These are phyloP conservation scores for Colletotrichum noveboracense DNA, from an alignment of 2,329 filamentous ascomycete species.

Conservation along the genomic window DNA sequence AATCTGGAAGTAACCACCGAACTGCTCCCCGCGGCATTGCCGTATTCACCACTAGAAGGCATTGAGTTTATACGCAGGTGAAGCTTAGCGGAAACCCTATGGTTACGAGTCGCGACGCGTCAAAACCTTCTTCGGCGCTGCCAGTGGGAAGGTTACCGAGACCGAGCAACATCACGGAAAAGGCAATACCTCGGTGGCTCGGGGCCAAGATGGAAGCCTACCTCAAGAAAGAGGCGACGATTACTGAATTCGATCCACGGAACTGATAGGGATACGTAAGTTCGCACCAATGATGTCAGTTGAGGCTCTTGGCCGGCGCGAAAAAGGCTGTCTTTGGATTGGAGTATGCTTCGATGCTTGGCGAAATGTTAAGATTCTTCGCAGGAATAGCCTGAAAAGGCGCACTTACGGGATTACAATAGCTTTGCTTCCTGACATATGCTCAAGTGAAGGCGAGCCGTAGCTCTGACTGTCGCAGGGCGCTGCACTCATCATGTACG, in stretches of 20 bases:
- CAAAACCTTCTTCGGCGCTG: background rate
- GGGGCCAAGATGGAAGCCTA: background rate
- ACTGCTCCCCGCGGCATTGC: background rate
- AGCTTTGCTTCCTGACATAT: too few species aligned
- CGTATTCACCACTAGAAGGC: background rate
- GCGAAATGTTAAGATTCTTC: background rate
- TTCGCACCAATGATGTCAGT: background rate
- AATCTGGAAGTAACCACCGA: background rate
- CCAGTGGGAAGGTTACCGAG: background rate
- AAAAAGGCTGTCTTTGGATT: accelerated
- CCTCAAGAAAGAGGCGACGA: background rate
- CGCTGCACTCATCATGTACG: too few species aligned
- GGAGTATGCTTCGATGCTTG: background rate
- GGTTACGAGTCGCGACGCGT: background rate
- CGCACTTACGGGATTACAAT: too few species aligned
- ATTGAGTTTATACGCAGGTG: background rate
- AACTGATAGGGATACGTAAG: background rate
- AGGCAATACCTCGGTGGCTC: background rate
- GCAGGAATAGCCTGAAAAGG: background rate
- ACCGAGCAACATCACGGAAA: background rate
- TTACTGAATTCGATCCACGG: background rate
- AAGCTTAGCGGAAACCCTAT: background rate
- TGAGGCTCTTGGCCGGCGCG: background rate
- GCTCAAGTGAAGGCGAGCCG: too few species aligned
- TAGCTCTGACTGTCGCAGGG: too few species aligned